Evolutionary conservation across 2,329 filamentous ascomycete genomes (phyloP).

Genomic region (Fusarium nodosum): DNA sequence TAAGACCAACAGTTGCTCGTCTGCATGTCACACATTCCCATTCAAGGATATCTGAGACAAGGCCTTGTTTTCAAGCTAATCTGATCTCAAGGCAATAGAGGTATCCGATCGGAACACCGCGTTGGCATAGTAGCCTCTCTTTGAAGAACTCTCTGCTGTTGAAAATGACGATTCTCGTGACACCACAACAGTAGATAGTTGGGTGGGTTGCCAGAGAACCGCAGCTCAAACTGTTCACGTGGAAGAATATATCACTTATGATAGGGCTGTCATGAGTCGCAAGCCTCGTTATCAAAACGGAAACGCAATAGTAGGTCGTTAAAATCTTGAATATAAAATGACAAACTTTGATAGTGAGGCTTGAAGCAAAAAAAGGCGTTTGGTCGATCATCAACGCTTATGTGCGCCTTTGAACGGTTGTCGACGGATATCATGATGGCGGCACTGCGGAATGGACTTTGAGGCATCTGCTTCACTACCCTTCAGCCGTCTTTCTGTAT

Average conservation of each 20-base stretch:
- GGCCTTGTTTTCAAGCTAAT: conserved; percentile 5
- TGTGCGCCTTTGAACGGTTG: conserved; percentile 45
- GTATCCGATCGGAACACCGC: neutral
- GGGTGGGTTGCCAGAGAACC: neutral
- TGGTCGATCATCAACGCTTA: conserved; percentile 12
- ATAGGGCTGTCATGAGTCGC: conserved; percentile 14
- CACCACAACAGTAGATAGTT: neutral
- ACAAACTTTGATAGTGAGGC: conserved; percentile 36
- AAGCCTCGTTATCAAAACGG: conserved; percentile 13
- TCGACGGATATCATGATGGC: conserved; percentile 31
- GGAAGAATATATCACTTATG: conserved; percentile 7
- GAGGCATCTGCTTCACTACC: conserved; percentile 6
- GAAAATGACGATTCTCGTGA: neutral
- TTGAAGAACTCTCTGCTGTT: neutral
- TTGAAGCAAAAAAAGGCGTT: conserved; percentile 24
- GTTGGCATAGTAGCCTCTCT: neutral
- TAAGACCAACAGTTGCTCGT: conserved; percentile 9
- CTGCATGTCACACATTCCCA: conserved; percentile 17
- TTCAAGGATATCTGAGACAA: conserved; percentile 10
- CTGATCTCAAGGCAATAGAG: neutral
- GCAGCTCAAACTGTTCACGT: neutral
- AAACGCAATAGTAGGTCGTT: neutral
- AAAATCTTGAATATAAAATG: conserved; percentile 5
- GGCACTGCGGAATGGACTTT: conserved; percentile 14
- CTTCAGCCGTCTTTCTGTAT: neutral